A percentile compares a stretch with the other conserved stretches of the same genome.
These are phyloP conservation scores for Umbellularia californica DNA, from an alignment of 164 flowering plant species.

Conservation along the genomic window DNA sequence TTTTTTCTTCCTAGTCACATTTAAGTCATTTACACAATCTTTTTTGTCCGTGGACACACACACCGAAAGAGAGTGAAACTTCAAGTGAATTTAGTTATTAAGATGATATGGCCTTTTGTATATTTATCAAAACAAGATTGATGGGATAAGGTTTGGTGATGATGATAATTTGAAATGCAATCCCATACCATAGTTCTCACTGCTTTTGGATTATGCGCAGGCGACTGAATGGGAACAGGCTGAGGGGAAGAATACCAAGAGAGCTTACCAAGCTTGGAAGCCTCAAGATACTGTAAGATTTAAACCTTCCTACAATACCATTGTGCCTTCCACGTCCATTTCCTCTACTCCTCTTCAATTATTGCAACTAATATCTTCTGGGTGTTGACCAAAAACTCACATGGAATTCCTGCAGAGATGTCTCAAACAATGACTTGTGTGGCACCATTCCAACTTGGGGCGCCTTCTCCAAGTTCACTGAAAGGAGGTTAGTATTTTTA, in stretches of 20 bases:
- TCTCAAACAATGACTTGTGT: slow-evolving; percentile 65
- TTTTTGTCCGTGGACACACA: too few species aligned
- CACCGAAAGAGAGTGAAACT: too few species aligned
- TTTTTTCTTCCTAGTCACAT: too few species aligned
- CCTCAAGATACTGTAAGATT: slow-evolving; percentile 60
- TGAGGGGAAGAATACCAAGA: slow-evolving; percentile 69
- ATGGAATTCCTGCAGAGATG: slow-evolving; percentile 41
- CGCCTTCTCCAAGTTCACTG: slow-evolving; percentile 58
- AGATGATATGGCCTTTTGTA: too few species aligned
- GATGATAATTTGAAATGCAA: too few species aligned
- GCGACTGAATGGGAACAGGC: slow-evolving; percentile 56
- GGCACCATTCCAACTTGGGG: slow-evolving; percentile 70
- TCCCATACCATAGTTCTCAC: not conserved
- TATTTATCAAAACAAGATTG: too few species aligned
- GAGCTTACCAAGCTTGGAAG: slow-evolving; percentile 57
- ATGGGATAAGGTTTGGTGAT: too few species aligned
- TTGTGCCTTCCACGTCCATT: slow-evolving; percentile 3
- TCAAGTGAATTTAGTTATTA: too few species aligned
- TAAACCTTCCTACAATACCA: not conserved
- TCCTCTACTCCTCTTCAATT: not conserved
- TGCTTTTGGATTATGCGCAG: slow-evolving; percentile 26
- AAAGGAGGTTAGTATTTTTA: slow-evolving; percentile 42
- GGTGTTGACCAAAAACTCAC: not conserved
- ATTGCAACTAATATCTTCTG: not conserved
- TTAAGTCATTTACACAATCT: too few species aligned